These are phyloP conservation scores for Penicillium sp. DNA, from an alignment of 2,329 filamentous ascomycete species.

Conservation along the genomic window DNA sequence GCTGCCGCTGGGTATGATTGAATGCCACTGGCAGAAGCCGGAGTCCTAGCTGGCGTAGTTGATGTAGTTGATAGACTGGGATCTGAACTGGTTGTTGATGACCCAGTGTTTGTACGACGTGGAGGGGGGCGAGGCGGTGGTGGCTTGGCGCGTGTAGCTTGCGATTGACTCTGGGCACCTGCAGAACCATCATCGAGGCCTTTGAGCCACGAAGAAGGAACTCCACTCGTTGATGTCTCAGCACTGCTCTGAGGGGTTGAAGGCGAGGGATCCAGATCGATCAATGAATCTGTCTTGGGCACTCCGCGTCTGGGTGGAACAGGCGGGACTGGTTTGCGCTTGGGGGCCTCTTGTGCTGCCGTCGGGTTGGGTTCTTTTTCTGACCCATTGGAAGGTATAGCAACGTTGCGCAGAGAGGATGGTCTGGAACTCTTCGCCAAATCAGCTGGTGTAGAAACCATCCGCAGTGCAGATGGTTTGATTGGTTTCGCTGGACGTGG, in stretches of 20 bases:
- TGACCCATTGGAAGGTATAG: background rate
- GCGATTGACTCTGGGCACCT: slow-evolving; percentile 7
- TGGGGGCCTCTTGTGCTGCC: slow-evolving; percentile 25
- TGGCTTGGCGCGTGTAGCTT: slow-evolving; percentile 24
- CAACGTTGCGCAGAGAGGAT: slow-evolving; percentile 3
- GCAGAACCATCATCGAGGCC: slow-evolving; percentile 1
- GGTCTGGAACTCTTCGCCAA: background rate
- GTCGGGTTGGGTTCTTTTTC: background rate
- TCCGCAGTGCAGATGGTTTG: slow-evolving; percentile 46
- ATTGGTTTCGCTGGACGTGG: slow-evolving; percentile 45
- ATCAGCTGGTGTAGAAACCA: slow-evolving; percentile 30
- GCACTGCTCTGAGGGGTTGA: slow-evolving; percentile 31
- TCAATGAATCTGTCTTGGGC: slow-evolving; percentile 19
- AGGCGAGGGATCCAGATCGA: slow-evolving; percentile 20
- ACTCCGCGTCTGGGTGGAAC: slow-evolving; percentile 37
- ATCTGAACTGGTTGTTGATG: slow-evolving; percentile 20
- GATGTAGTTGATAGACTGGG: slow-evolving; percentile 13
- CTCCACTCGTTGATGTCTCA: slow-evolving; percentile 13
- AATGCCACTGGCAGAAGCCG: slow-evolving; percentile 17
- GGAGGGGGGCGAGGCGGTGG: slow-evolving; percentile 35
- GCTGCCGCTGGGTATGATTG: slow-evolving; percentile 30
- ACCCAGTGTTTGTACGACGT: slow-evolving; percentile 32
- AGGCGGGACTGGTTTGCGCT: slow-evolving; percentile 40
- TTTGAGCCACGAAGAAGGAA: slow-evolving; percentile 6
- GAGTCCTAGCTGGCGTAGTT: slow-evolving; percentile 4